A percentile compares a stretch with the other conserved stretches of the same genome.
phyloP scores from a whole-genome alignment of 352 stramenopile genomes.

The Phytophthora foliorum region DNA sequence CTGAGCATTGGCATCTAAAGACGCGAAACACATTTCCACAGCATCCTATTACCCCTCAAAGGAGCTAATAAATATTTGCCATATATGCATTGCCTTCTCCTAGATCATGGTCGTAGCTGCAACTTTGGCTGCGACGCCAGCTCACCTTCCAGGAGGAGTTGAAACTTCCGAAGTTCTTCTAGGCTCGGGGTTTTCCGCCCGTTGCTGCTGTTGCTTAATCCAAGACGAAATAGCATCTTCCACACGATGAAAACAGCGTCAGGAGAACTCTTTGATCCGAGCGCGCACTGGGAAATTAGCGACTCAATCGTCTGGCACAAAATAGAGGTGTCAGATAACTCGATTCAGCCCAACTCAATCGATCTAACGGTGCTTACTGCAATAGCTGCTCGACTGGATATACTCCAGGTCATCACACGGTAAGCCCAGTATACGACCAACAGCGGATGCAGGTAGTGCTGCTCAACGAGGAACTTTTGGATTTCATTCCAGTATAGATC shows the following conservation, averaged over 20 bases:
- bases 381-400: slow-evolving; percentile 65
- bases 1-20: slow-evolving; percentile 1
- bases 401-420: slow-evolving; percentile 71
- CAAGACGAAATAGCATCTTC: slow-evolving; percentile 67
- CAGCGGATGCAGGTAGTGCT: slow-evolving; percentile 72
- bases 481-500: slow-evolving; percentile 87
- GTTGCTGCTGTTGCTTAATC: slow-evolving; percentile 27
- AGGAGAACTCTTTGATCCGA: slow-evolving; percentile 59
- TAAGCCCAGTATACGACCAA: slow-evolving; percentile 77
- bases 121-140: slow-evolving; percentile 65
- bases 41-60: slow-evolving; percentile 16
- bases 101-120: slow-evolving; percentile 50
- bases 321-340: slow-evolving; percentile 5
- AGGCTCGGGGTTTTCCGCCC: slow-evolving; percentile 18
- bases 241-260: slow-evolving; percentile 69
- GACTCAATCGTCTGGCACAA: slow-evolving; percentile 69
- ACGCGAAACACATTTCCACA: slow-evolving; percentile 18
- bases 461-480: slow-evolving; percentile 66
- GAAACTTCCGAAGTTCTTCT: slow-evolving; percentile 41
- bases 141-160: slow-evolving; percentile 53
- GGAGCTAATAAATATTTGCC: slow-evolving; percentile 33
- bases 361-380: slow-evolving; percentile 42
- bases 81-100: slow-evolving; percentile 20
- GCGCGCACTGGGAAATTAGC: slow-evolving; percentile 64
- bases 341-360: not conserved